A percentile compares a stretch with the other conserved stretches of the same genome.
Evolutionary conservation across 768 basidiomycete species (phyloP).

Genomic region (Flagelloscypha sp.): DNA sequence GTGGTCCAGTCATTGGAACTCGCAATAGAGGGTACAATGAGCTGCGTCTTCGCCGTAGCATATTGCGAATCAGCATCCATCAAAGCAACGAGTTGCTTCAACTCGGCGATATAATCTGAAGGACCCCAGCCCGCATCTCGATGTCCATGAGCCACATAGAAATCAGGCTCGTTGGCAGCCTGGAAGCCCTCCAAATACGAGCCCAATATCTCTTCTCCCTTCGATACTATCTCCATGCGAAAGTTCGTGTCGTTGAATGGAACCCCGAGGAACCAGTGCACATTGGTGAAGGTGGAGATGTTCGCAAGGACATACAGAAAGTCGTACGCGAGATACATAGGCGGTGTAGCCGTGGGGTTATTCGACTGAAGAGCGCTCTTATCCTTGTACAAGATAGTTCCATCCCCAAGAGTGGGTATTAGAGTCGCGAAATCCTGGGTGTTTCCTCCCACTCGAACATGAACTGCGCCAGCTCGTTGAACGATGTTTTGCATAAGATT

Average conservation of each 20-base stretch:
- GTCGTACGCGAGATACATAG: slow-evolving; percentile 55
- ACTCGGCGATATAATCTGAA: slow-evolving; percentile 20
- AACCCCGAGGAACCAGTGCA: slow-evolving; percentile 58
- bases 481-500: slow-evolving; percentile 69
- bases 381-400: slow-evolving; percentile 54
- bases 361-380: too few relatives aligned
- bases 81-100: slow-evolving; percentile 15
- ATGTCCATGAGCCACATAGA: slow-evolving; percentile 36
- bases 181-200: slow-evolving; percentile 37
- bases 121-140: slow-evolving; percentile 20
- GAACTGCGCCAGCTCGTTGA: slow-evolving; percentile 51
- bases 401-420: too few relatives aligned
- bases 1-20: slow-evolving; percentile 15
- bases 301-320: slow-evolving; percentile 59
- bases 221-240: slow-evolving; percentile 27
- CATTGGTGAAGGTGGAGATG: slow-evolving; percentile 47
- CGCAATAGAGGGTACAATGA: too few relatives aligned
- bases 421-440: slow-evolving; percentile 69
- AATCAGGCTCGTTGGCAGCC: slow-evolving; percentile 56
- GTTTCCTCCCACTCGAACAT: slow-evolving; percentile 73
- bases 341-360: slow-evolving; percentile 65
- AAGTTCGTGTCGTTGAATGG: slow-evolving; percentile 57
- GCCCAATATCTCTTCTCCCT: slow-evolving; percentile 35
- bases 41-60: slow-evolving; percentile 1
- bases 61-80: slow-evolving; percentile 10